Percentiles rank a stretch among this genome's conserved stretches.
Conservation (phyloP, 768 basidiomycete species). For the Xerocomus potaroensis region DNA sequence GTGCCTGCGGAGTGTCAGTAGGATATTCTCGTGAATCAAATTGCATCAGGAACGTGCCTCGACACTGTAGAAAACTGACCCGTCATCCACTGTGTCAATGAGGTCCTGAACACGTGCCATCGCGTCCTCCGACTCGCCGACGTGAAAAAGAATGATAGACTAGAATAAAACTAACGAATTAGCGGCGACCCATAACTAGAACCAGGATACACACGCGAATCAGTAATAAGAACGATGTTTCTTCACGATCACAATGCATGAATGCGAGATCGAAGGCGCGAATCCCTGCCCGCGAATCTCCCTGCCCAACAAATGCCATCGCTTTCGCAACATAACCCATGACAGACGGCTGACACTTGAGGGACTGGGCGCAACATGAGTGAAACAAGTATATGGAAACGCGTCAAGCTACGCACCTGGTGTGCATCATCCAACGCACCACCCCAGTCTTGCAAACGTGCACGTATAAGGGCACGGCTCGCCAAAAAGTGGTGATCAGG, state of each 20-base stretch:
- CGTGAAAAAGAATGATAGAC: constrained; percentile 9
- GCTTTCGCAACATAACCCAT: constrained; percentile 15
- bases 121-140: constrained; percentile 12
- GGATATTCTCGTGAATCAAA: neutral
- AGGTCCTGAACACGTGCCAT: constrained; percentile 10
- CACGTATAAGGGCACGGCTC: constrained; percentile 9
- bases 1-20: constrained; percentile 7
- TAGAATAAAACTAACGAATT: neutral
- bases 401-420: neutral
- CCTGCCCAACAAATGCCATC: constrained; percentile 11
- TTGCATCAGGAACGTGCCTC: constrained; percentile 3
- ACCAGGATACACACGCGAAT: constrained; percentile 7
- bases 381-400: neutral
- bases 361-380: constrained; percentile 4
- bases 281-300: constrained; percentile 6
- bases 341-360: constrained; percentile 7
- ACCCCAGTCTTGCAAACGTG: constrained; percentile 9
- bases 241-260: constrained; percentile 4
- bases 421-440: constrained; percentile 7
- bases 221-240: constrained; percentile 10
- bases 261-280: constrained; percentile 16
- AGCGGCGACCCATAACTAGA: neutral
- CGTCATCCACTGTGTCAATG: constrained; percentile 9
- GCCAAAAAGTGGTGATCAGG: neutral
- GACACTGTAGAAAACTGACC: constrained; percentile 1